Evolutionary conservation across 148 eudicot species (phyloP).

Genomic region (Pouteria glomerata): DNA sequence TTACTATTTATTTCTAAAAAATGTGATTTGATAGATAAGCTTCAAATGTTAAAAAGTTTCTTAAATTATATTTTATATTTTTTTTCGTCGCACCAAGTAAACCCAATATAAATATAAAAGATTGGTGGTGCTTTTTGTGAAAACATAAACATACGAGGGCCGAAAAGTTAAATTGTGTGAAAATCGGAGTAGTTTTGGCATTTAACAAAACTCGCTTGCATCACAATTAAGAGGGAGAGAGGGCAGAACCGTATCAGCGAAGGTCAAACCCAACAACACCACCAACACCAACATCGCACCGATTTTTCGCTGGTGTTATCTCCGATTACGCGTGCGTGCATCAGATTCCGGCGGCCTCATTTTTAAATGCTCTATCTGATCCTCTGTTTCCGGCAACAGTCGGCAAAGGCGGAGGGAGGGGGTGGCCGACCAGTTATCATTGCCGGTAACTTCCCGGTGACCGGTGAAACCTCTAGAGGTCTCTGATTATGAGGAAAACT

Average conservation of each 20-base stretch:
- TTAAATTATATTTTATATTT: no score
- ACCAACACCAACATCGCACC: constrained; percentile 9
- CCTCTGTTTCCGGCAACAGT: constrained; percentile 12
- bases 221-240: constrained; percentile 23
- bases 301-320: constrained; percentile 10
- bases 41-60: no score
- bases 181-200: background rate
- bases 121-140: no score
- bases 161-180: background rate
- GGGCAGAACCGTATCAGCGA: constrained; percentile 36
- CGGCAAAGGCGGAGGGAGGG: constrained; percentile 8
- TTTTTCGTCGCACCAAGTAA: no score
- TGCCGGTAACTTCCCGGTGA: constrained; percentile 32
- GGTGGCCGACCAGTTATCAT: constrained; percentile 3
- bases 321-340: background rate
- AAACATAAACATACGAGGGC: background rate
- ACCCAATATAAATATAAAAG: no score
- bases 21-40: no score
- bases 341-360: constrained; percentile 1
- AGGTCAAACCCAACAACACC: constrained; percentile 33
- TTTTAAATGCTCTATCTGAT: constrained; percentile 20
- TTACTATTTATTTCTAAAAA: no score
- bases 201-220: constrained; percentile 10
- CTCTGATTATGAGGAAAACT: constrained; percentile 44
- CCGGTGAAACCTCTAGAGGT: constrained; percentile 16